Conservation (phyloP, 768 basidiomycete species). For the Trametes cinnabarina region DNA sequence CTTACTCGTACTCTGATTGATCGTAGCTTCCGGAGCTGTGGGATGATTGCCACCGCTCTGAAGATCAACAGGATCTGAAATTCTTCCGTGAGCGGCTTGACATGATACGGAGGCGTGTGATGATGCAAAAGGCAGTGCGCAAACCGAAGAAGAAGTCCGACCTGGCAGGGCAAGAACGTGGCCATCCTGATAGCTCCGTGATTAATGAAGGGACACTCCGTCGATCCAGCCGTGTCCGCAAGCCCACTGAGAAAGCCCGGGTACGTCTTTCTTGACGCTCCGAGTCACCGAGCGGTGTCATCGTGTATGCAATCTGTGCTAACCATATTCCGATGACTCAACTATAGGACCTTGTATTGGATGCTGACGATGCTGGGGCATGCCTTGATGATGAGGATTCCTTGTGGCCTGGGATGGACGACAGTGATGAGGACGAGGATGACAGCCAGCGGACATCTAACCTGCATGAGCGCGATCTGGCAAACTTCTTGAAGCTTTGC, state of each 20-base stretch:
- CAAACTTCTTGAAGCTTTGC: slow-evolving; percentile 8
- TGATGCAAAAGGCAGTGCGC: not conserved
- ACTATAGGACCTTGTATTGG: slow-evolving; percentile 7
- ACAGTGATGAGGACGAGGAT: not conserved
- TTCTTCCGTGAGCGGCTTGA: not conserved
- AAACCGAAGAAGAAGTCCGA: not conserved
- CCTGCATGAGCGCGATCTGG: slow-evolving; percentile 4
- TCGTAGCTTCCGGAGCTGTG: not conserved
- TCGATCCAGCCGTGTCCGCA: not conserved
- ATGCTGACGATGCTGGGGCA: slow-evolving; percentile 1
- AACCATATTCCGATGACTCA: too few relatives aligned
- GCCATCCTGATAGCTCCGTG: too few relatives aligned
- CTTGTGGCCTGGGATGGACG: too few relatives aligned
- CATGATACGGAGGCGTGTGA: not conserved
- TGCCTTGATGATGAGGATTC: not conserved
- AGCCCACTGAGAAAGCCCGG: not conserved
- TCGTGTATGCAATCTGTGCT: too few relatives aligned
- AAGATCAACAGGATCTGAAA: too few relatives aligned
- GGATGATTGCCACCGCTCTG: not conserved
- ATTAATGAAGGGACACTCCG: too few relatives aligned
- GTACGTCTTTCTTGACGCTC: not conserved
- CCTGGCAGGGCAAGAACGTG: too few relatives aligned
- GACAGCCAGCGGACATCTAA: not conserved
- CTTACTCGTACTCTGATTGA: too few relatives aligned
- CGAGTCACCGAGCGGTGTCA: too few relatives aligned